Evolutionary conservation across 257 asterid genomes (phyloP), one percentile per base, ranked within the genome.

Genomic region (Oldenlandia corymbosa): DNA sequence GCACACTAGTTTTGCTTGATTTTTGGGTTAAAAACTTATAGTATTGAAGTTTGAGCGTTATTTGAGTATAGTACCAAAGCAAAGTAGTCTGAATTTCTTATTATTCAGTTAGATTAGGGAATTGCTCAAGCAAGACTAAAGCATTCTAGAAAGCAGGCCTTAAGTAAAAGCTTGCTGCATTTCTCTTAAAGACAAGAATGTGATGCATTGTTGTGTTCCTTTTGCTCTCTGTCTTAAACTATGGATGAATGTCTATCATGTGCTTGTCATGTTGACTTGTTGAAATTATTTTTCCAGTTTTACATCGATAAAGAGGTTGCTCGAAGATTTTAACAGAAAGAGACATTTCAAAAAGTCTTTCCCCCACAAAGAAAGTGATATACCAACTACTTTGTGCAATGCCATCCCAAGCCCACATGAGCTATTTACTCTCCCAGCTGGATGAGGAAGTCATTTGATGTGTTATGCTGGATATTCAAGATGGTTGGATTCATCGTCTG

Each of bases 321-420:
- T 39, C 60, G 58, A 67, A 71, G 66, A 50, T 72, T 27, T 60
- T 64, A 42, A 69, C 63, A 27, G 74, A 73, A 60, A 74, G 70
- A 69, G 73, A 70, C 66, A 5, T 12, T 16, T 51, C 58, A 32
- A 69, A n/a, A 28, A 31, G 23, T 66, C 66, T 59, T 13, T 10
- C 50, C 17, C 69, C 66, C 57, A 26, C 64, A 62, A 54, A 63
- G 82, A 79, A 55, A 66, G 75, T 62, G 75, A 64, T 28, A 54
- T 52, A 32, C 64, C 75, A 56, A 67, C 79, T 57, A 72, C 76
- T 58, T 47, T 27, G 46, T 68, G 68, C 48, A 59, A 51, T 65
- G 62, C 75, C 62, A 59, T 64, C 60, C 62, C 70, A 55, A 47
- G 67, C 66, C 64, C 73, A 64, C 70, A 67, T 65, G 75, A 72